Conservation (phyloP, 2,329 filamentous ascomycete genomes). For the Alternaria tenuissima region DNA sequence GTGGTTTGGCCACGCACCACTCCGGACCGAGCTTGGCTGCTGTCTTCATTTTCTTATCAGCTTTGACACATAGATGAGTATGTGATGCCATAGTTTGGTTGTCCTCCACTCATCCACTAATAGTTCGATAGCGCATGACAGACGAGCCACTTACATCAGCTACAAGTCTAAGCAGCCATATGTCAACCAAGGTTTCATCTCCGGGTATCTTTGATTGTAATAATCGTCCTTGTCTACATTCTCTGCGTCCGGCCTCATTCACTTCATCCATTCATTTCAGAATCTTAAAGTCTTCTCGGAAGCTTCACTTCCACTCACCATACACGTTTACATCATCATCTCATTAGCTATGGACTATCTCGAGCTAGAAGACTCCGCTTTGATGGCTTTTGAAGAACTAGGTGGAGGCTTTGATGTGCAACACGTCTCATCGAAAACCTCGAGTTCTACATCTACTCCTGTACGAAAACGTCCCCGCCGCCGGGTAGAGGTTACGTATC, state of each 20-base stretch:
- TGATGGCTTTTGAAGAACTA: slow-evolving; percentile 3
- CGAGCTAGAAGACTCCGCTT: slow-evolving; percentile 18
- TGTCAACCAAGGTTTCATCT: not conserved
- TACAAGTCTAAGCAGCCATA: not conserved
- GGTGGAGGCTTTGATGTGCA: slow-evolving; percentile 5
- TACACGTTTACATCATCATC: no score
- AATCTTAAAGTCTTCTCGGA: not conserved
- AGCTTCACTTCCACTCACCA: not conserved
- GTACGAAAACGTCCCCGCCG: slow-evolving; percentile 3
- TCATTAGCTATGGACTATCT: slow-evolving; percentile 6
- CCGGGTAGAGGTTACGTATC: slow-evolving; percentile 5
- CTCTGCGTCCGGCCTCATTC: not conserved
- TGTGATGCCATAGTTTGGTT: not conserved
- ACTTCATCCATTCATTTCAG: not conserved
- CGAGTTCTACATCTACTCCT: not conserved
- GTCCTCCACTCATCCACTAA: not conserved
- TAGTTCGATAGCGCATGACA: not conserved
- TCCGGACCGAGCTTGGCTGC: not conserved
- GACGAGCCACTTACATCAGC: not conserved
- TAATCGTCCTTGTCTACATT: no score
- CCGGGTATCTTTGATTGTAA: not conserved
- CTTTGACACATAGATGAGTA: not conserved
- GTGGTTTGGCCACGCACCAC: not conserved
- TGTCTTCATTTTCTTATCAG: not conserved
- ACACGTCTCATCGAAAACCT: not conserved